Conservation (phyloP, 164 flowering plant species). For the Paratinospora sagittata region DNA sequence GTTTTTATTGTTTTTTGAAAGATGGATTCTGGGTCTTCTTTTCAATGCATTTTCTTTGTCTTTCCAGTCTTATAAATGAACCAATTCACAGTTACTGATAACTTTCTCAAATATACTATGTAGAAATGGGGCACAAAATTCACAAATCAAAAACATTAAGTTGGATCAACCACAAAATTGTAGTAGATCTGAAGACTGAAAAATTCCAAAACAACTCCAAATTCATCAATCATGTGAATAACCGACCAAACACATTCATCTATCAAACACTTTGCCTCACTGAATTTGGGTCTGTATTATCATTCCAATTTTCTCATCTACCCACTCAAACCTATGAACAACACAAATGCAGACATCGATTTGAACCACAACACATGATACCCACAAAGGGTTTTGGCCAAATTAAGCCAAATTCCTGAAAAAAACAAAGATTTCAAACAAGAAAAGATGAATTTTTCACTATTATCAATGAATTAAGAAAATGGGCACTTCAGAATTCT, state of each 20-base stretch:
- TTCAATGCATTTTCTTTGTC: background rate
- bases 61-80: background rate
- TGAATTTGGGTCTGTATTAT: background rate
- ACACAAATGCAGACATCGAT: background rate
- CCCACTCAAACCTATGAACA: background rate
- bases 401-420: background rate
- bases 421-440: slow-evolving; percentile 5
- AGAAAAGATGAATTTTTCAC: background rate
- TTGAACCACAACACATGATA: background rate
- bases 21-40: background rate
- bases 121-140: background rate
- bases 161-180: background rate
- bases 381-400: slow-evolving; percentile 6
- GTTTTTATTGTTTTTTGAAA: background rate
- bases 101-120: background rate
- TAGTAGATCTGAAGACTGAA: background rate
- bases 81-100: background rate
- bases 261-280: background rate
- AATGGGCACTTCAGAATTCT: slow-evolving; percentile 8
- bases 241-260: background rate
- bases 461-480: background rate
- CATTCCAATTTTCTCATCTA: background rate
- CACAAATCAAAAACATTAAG: background rate
- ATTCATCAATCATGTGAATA: background rate
- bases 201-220: background rate